These are phyloP conservation scores for Phaeosphaeriaceae sp. DNA, from an alignment of 2,329 filamentous ascomycete species.

Conservation along the genomic window DNA sequence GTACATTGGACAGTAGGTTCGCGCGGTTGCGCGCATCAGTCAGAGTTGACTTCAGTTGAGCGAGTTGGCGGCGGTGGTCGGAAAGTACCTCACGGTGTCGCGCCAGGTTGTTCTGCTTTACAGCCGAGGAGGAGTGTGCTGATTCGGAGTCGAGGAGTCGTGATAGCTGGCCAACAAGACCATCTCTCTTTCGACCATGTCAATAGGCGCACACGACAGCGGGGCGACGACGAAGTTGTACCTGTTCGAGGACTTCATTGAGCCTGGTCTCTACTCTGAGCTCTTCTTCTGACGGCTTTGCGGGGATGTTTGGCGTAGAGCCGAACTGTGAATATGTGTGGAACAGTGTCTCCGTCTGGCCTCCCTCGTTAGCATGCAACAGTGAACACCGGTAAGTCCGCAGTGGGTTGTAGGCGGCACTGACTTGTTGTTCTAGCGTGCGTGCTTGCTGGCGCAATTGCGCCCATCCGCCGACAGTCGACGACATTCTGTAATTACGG, in stretches of 20 bases:
- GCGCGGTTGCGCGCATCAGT: slow-evolving; percentile 81
- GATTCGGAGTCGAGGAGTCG: slow-evolving; percentile 94
- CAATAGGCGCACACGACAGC: slow-evolving; percentile 2
- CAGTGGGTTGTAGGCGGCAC: slow-evolving; percentile 16
- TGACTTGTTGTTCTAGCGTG: slow-evolving; percentile 86
- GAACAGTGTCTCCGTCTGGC: slow-evolving; percentile 81
- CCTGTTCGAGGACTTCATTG: slow-evolving; percentile 83
- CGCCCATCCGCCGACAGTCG: slow-evolving; percentile 72
- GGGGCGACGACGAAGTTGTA: slow-evolving; percentile 46
- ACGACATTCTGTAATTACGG: slow-evolving; percentile 39
- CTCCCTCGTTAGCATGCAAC: slow-evolving; percentile 30
- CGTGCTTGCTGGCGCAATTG: slow-evolving; percentile 93
- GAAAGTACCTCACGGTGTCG: slow-evolving; percentile 89
- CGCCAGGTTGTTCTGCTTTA: slow-evolving; percentile 96
- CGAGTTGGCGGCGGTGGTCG: slow-evolving; percentile 84
- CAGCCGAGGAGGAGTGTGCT: slow-evolving; percentile 81
- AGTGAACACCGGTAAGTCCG: slow-evolving; percentile 20
- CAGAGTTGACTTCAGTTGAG: slow-evolving; percentile 75
- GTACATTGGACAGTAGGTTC: slow-evolving; percentile 89
- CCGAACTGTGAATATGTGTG: slow-evolving; percentile 92
- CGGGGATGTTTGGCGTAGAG: slow-evolving; percentile 76
- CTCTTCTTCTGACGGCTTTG: slow-evolving; percentile 87
- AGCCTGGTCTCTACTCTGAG: slow-evolving; percentile 78
- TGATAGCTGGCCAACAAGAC: slow-evolving; percentile 79
- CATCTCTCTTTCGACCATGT: slow-evolving; percentile 69